Evolutionary conservation across 495 filamentous ascomycete species (phyloP), one percentile per base, ranked within the genome.

Genomic region (Aspergillus incahuasiensis): DNA sequence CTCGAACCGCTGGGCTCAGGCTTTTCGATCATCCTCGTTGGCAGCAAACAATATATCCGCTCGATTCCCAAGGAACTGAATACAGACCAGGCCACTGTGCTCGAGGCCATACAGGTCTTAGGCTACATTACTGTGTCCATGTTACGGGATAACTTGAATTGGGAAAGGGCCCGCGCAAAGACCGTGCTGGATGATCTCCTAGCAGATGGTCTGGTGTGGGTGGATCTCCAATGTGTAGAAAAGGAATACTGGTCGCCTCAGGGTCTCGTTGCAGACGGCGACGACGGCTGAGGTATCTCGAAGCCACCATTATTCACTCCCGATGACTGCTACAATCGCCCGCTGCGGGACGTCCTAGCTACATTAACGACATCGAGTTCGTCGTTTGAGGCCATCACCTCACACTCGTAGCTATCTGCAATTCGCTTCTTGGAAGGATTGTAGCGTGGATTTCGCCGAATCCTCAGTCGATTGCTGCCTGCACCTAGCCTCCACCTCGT

Each of bases 11-110:
- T 98, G 3, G 92, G 92, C 0, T 90, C 87, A 2, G 89, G 89
- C 9, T 96, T 96, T 74, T 84, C 87, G 9, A 85, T 92, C 49
- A 76, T 95, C 53, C 82, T 72, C 28, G 84, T 98, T 48, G 94
- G 95, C 6, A 80, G 80, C 59, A 89, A 89, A 66, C 79, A 86
- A 52, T 95, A 94, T 72, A 95, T 98, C 47, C 82, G 95, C 18
- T 95, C 90, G 1, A 84, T 97, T 32, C 95, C 94, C 1, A 96
- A 96, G 71, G 95, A 99, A 72, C 80, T 99, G 50, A 97, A 95
- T 64, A 91, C 85, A 13, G 94, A 99, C 66, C 94, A 99, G 74
- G 85, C 88, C 46, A 89, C 85, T 7, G 94, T 96, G 13, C 79
- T 99, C 7, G 95, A 97, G 69, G 90, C 85, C 0, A 91, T 90